Base-by-base conservation (phyloP, 2,329 filamentous ascomycete genomes). In the Mycosphaerella arachidis region DNA sequence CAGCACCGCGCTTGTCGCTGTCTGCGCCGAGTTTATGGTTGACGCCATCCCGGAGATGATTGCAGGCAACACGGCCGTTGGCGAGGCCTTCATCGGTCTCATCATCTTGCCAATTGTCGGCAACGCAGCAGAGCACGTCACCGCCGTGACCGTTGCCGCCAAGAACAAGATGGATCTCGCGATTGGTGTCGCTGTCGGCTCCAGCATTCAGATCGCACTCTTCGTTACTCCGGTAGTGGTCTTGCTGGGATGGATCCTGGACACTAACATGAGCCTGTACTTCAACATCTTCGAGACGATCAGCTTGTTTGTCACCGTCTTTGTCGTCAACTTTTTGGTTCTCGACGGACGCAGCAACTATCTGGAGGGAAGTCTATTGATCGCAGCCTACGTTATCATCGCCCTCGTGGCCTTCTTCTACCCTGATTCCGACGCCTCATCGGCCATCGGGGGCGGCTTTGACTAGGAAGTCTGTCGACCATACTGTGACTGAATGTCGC, bases 151-250 rank as follows among this genome's bases (percentile, higher is more conserved):
- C 0, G 89, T 92, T 1, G 89, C 90, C 6, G 82, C 87, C 67
- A 91, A 92, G 79, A 90, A 92, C 75, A 92, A 92, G 76, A 91
- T 92, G 87, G 90, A 92, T 70, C 78, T 92, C 8, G 87, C 89
- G 3, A 92, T 92, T 64, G 89, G 89, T 70, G 88, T 92, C 10
- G 89, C 89, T 12, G 87, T 92, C 35, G 89, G 90, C 30, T 90
- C 86, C 10, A 90, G 86, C 67, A 92, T 93, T 75, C 89, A 92
- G 74, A 90, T 92, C 52, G 85, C 89, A 1, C 81, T 92, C 30
- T 91, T 92, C 72, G 81, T 92, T 54, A 91, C 90, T 8, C 90
- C 90, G 0, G 77, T 92, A 10, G 82, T 92, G 33, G 87, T 92
- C 58, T 82, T 92, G 40, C 84, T 92, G 37, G 89, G 89, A 57